Conservation (phyloP, 805 yeast species). For the Sugiyamaella lignohabitans region DNA sequence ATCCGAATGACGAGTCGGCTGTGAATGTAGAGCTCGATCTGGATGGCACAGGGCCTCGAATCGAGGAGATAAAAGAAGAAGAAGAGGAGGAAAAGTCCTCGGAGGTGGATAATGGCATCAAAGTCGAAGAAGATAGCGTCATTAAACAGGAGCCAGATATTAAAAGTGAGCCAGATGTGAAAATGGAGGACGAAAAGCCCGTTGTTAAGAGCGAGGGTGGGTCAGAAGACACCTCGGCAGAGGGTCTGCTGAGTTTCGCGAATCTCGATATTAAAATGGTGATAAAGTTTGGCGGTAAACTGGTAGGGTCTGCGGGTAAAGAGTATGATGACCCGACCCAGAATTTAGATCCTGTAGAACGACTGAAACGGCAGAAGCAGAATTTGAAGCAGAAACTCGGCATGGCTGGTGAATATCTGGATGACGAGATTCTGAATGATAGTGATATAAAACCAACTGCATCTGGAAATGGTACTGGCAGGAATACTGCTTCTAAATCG, state of each 20-base stretch:
- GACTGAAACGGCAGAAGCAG: constrained; percentile 45
- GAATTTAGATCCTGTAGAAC: constrained; percentile 39
- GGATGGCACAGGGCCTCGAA: background rate
- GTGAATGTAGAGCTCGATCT: constrained; percentile 8
- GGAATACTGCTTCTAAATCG: constrained; percentile 11
- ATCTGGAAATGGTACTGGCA: constrained; percentile 16
- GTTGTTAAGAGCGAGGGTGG: constrained; percentile 25
- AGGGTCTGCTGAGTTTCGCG: constrained; percentile 28
- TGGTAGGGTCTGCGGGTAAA: constrained; percentile 59
- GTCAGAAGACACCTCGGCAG: constrained; percentile 25
- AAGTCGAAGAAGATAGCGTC: constrained; percentile 3
- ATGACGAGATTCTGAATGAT: constrained; percentile 28
- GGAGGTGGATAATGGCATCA: constrained; percentile 13
- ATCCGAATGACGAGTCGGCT: constrained; percentile 57
- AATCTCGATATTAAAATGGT: constrained; percentile 34
- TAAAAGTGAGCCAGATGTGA: constrained; percentile 12
- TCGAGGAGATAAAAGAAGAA: constrained; percentile 1
- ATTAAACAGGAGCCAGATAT: background rate
- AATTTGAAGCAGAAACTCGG: constrained; percentile 40
- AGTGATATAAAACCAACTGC: constrained; percentile 30
- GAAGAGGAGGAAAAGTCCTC: background rate
- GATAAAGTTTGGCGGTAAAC: constrained; percentile 37
- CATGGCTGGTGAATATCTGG: constrained; percentile 36
- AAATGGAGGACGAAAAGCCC: constrained; percentile 25
- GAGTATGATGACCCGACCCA: constrained; percentile 36